Conservation (phyloP, 2,329 filamentous ascomycete species). For the Macrophomina tecta region DNA sequence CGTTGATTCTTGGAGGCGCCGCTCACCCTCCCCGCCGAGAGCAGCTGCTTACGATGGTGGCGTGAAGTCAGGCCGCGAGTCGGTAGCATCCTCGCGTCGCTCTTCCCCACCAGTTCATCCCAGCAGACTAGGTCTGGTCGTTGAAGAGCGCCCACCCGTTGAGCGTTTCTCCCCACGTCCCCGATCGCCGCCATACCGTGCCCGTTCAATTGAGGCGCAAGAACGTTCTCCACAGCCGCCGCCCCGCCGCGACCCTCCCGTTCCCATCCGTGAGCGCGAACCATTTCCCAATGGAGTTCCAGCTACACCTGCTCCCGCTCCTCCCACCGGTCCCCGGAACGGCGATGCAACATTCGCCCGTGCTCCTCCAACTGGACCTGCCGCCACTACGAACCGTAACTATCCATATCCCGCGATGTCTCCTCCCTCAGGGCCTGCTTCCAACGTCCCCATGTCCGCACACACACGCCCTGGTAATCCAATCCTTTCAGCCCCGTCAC, state of each 20-base stretch:
- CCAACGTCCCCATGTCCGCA: conserved; percentile 39
- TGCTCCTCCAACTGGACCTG: conserved; percentile 48
- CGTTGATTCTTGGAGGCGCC: conserved; percentile 59
- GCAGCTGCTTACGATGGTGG: conserved; percentile 47
- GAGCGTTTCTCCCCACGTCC: conserved; percentile 43
- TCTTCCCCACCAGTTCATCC: conserved; percentile 66
- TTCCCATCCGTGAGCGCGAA: conserved; percentile 34
- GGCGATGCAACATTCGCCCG: conserved; percentile 40
- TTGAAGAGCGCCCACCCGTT: conserved; percentile 36
- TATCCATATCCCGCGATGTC: conserved; percentile 42
- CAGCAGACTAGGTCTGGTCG: conserved; percentile 55
- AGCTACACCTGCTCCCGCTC: conserved; percentile 31
- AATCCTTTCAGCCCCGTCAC: conserved; percentile 47
- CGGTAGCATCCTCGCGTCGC: conserved; percentile 63
- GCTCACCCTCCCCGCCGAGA: conserved; percentile 58
- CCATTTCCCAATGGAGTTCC: conserved; percentile 35
- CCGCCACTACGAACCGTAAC: conserved; percentile 35
- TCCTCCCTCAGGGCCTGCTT: conserved; percentile 46
- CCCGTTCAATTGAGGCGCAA: conserved; percentile 35
- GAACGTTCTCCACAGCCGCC: conserved; percentile 12
- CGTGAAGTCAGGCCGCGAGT: conserved; percentile 60
- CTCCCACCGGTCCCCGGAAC: conserved; percentile 47
- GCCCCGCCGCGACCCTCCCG: conserved; percentile 15
- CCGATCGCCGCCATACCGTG: conserved; percentile 35
- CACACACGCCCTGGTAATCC: conserved; percentile 43